These are phyloP conservation scores for Phylloporus sp. DNA, from an alignment of 768 basidiomycete genomes.

Conservation along the genomic window DNA sequence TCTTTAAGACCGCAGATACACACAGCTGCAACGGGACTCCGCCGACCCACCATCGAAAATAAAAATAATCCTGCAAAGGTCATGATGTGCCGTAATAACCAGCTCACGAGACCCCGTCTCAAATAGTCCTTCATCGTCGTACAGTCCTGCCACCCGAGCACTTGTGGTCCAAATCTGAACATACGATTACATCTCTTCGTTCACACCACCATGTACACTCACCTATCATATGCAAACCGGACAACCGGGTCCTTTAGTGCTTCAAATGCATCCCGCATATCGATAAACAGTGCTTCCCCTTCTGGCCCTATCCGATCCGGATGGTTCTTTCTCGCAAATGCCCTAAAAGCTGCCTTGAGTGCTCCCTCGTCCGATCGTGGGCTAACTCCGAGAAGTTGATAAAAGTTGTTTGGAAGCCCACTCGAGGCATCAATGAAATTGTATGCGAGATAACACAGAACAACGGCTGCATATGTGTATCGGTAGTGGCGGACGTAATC, in stretches of 20 bases:
- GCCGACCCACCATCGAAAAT: slow-evolving; percentile 57
- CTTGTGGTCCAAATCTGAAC: slow-evolving; percentile 72
- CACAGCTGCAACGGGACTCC: slow-evolving; percentile 63
- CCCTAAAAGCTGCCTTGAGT: slow-evolving; percentile 69
- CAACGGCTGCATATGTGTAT: slow-evolving; percentile 56
- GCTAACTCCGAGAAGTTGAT: slow-evolving; percentile 63
- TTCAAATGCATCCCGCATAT: slow-evolving; percentile 71
- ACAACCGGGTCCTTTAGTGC: slow-evolving; percentile 72
- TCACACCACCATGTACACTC: slow-evolving; percentile 16
- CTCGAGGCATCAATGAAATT: slow-evolving; percentile 55
- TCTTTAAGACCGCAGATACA: slow-evolving; percentile 30
- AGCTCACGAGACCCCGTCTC: slow-evolving; percentile 56
- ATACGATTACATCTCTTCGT: background rate
- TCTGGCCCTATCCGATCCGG: slow-evolving; percentile 64
- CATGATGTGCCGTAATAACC: slow-evolving; percentile 65
- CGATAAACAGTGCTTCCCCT: slow-evolving; percentile 65
- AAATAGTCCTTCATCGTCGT: slow-evolving; percentile 70
- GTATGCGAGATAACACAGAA: slow-evolving; percentile 64
- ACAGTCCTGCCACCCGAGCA: slow-evolving; percentile 62
- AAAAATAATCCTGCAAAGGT: slow-evolving; percentile 55
- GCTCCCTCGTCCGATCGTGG: slow-evolving; percentile 61
- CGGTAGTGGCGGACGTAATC: slow-evolving; percentile 58
- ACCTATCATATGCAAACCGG: slow-evolving; percentile 86
- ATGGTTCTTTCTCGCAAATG: slow-evolving; percentile 71
- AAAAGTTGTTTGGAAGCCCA: slow-evolving; percentile 69